Evolutionary conservation across 2,329 filamentous ascomycete genomes (phyloP), one percentile per base, ranked within the genome.

Genomic region (Chaetomium strumarium): DNA sequence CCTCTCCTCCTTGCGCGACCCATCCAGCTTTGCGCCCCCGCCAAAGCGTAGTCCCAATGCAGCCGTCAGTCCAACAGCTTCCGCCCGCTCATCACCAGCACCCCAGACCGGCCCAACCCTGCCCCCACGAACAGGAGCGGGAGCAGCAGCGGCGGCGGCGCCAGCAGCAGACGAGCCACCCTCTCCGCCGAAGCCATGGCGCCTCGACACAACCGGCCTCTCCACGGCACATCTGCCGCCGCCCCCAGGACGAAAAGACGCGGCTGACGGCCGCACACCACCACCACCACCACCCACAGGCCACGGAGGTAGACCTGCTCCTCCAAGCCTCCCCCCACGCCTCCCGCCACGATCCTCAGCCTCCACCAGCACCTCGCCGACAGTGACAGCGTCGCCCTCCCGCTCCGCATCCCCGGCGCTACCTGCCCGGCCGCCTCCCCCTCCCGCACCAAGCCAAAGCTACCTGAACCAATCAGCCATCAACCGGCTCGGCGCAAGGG

Each of bases 21-120:
- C 89, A 1, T 68, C 80, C 1, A 79, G 82, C 14, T 96, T 95
- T 66, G 89, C 81, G 2, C 88, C 90, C 20, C 90, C 90, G 24
- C 90, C 90, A 0, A 91, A 81, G 62, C 86, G 58, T 12, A 36
- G 51, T 14, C 53, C 45, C 41, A 52, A 80, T 56, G 68, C 65
- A 12, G 59, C 29, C 12, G 14, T 24, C 13, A 55, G 49, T 16
- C 48, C 48, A 17, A 20, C 52, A 39, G 39, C 58, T 45, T 31
- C 59, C 41, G 31, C 24, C 24, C 24, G 24, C 4, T 24, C 56
- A 8, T 48, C 61, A 4, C 53, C 61, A 11, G 51, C 71, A 36
- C 67, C 67, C 29, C 62, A 53, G 17, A 40, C 53, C 64, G 53
- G 54, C 48, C 49, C 64, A 24, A 19, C 65, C 65, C 17, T 62